Evolutionary conservation across 2,329 filamentous ascomycete genomes (phyloP), one percentile per base, ranked within the genome.

Genomic region (Pseudocercospora macadamiae): DNA sequence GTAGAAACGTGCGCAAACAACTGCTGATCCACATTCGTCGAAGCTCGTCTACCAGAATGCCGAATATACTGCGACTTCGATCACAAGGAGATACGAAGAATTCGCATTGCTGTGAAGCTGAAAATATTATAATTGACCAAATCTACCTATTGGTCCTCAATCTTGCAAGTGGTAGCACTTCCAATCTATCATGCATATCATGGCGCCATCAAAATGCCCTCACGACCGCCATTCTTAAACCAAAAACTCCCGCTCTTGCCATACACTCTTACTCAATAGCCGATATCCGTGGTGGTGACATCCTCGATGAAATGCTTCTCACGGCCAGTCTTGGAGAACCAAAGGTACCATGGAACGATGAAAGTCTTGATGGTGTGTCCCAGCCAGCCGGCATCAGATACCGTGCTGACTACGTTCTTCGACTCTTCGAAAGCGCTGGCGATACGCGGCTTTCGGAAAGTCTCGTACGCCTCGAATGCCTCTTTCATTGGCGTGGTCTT

Each of bases 401-500:
- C 76, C 4, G 77, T 78, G 61, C 71, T 75, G 1, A 79, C 75
- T 23, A 79, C 77, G 47, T 72, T 76, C 68, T 77, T 76, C 44
- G 73, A 78, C 66, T 81, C 78, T 18, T 78, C 75, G 65, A 78
- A 81, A 2, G 78, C 75, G 12, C 64, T 70, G 34, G 79, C 76
- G 56, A 82, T 80, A 39, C 79, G 71, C 7, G 71, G 69, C 34
- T 77, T 70, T 3, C 80, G 68, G 30, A 82, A 71, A 30, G 67
- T 71, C 64, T 82, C 79, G 69, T 81, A 82, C 14, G 77, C 77
- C 51, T 75, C 71, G 59, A 82, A 79, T 0, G 79, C 73, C 63
- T 78, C 75, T n/a, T 76, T 73, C 34, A 81, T 73, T 3, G 68
- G 71, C 19, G 65, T 70, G 4, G 69, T 68, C 44, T 64, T 62